These are phyloP conservation scores for Neurospora terricola DNA, from an alignment of 495 filamentous ascomycete genomes.

Conservation along the genomic window DNA sequence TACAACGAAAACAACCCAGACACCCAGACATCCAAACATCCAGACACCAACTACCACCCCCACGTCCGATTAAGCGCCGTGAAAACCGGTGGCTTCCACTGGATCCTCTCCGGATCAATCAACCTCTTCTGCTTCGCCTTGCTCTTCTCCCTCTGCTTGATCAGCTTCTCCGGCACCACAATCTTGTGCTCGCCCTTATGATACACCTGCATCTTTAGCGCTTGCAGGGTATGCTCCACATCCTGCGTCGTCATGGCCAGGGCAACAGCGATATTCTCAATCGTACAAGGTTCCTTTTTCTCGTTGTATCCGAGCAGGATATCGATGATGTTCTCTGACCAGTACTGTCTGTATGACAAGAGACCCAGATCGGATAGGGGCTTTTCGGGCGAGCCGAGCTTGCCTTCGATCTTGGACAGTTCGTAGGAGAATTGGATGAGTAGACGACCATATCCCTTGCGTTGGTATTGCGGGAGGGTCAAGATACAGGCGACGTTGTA, in stretches of 20 bases:
- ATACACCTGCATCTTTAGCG: constrained; percentile 88
- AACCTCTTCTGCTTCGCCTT: constrained; percentile 60
- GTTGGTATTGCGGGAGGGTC: constrained; percentile 89
- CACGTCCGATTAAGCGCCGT: constrained; percentile 81
- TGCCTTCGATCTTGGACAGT: constrained; percentile 87
- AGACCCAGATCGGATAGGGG: constrained; percentile 89
- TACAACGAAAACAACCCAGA: not conserved
- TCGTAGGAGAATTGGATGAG: constrained; percentile 98
- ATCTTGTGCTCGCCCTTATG: constrained; percentile 92
- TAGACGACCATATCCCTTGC: constrained; percentile 84
- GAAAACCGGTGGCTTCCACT: constrained; percentile 96
- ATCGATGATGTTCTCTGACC: constrained; percentile 88
- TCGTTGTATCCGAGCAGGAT: constrained; percentile 56
- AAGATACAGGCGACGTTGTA: constrained; percentile 98
- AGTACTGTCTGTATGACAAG: constrained; percentile 88
- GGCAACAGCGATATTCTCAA: constrained; percentile 67
- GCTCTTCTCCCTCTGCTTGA: constrained; percentile 63
- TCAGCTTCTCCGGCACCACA: constrained; percentile 59
- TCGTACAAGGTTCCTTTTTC: constrained; percentile 56
- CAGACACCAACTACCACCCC: constrained; percentile 64
- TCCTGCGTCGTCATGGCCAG: constrained; percentile 93
- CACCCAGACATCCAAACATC: not conserved
- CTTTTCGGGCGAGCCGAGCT: constrained; percentile 92
- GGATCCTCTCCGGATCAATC: constrained; percentile 67
- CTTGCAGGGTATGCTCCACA: constrained; percentile 85